A percentile compares a stretch with the other conserved stretches of the same genome.
These are phyloP conservation scores for Zygnema cylindricum DNA, from an alignment of 139 green algal genomes.

Conservation along the genomic window DNA sequence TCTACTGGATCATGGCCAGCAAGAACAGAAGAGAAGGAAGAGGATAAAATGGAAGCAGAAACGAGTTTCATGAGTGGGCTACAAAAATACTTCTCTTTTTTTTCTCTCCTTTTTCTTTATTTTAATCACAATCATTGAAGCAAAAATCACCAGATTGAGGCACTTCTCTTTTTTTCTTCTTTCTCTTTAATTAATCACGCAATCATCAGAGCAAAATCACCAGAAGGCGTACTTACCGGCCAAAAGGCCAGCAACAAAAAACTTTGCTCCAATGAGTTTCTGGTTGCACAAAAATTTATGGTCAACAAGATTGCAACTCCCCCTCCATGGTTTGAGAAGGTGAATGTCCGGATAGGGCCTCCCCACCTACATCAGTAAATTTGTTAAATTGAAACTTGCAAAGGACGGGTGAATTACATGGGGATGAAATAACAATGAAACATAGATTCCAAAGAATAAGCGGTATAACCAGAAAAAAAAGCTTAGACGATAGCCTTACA, in stretches of 20 bases:
- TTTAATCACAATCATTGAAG: too few relatives aligned
- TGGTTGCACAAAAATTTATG: conserved; percentile 17
- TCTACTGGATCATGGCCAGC: neutral
- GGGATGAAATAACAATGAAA: too few relatives aligned
- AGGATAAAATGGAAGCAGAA: too few relatives aligned
- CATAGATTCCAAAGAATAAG: neutral
- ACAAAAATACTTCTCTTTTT: too few relatives aligned
- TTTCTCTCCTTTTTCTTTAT: too few relatives aligned
- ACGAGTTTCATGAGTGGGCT: too few relatives aligned
- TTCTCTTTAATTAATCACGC: too few relatives aligned
- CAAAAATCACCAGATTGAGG: too few relatives aligned
- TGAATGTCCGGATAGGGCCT: conserved; percentile 20
- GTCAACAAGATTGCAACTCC: neutral
- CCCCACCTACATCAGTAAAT: neutral
- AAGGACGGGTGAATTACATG: too few relatives aligned
- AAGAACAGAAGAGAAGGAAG: neutral
- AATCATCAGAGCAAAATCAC: too few relatives aligned
- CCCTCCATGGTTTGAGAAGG: neutral
- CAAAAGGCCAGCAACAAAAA: conserved; percentile 13
- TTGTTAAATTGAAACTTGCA: too few relatives aligned
- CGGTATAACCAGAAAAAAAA: neutral
- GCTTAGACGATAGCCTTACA: neutral
- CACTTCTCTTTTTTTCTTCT: too few relatives aligned
- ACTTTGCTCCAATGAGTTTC: conserved; percentile 39
- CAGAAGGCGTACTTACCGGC: neutral